Percentiles rank a stretch among this genome's conserved stretches.
phyloP scores from a whole-genome alignment of 495 filamentous ascomycete genomes.

The Xylaria castorea region DNA sequence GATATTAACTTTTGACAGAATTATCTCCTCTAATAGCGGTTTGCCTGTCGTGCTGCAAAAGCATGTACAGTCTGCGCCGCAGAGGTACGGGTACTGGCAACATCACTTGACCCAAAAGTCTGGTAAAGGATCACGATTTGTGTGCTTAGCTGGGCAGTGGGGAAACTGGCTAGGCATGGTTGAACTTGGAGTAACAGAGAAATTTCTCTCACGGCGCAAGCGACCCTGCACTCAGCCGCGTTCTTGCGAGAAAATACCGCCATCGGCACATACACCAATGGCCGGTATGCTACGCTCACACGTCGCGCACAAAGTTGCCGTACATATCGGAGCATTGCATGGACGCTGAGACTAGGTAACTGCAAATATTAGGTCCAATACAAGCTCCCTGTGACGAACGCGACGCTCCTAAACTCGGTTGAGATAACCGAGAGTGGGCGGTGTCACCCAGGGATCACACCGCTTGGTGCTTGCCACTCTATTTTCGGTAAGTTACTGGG shows the following conservation, averaged over 20 bases:
- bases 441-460: conserved; percentile 13
- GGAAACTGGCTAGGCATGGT: conserved; percentile 1
- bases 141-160: conserved; percentile 17
- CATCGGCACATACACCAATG: not conserved
- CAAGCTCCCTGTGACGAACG: not conserved
- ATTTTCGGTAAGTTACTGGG: conserved; percentile 5
- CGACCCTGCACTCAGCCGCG: conserved; percentile 15
- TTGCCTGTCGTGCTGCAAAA: not conserved
- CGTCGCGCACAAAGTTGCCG: conserved; percentile 2
- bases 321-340: not conserved
- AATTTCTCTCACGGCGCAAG: conserved; percentile 16
- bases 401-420: conserved; percentile 3
- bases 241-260: not conserved
- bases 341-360: not conserved
- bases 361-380: not conserved
- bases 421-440: conserved; percentile 25
- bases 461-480: conserved; percentile 20
- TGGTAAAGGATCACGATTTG: conserved; percentile 21
- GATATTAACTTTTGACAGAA: not conserved
- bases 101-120: conserved; percentile 18
- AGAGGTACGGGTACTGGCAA: not conserved
- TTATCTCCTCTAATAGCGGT: not conserved
- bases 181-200: not conserved
- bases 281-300: not conserved
- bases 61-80: not conserved